Evolutionary conservation across 2,329 filamentous ascomycete species (phyloP).

Genomic region (Penicillium sp.): DNA sequence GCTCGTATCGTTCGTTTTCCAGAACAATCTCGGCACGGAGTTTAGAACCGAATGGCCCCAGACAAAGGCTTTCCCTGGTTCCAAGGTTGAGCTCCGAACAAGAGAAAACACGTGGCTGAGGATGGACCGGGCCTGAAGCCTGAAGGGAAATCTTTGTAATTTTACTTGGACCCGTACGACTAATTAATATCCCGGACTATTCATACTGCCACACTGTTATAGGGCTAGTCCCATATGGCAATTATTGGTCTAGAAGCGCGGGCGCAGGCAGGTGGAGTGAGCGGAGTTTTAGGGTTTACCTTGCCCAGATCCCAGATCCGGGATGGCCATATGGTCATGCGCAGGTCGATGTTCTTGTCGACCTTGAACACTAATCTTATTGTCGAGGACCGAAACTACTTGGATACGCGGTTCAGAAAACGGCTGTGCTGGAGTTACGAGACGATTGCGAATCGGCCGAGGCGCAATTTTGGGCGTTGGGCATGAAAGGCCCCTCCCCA

Average conservation of each 20-base stretch:
- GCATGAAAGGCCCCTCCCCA: conserved; percentile 18
- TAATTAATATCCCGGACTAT: not conserved
- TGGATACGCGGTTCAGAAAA: not conserved
- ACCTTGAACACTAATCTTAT: not conserved
- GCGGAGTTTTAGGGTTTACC: not conserved
- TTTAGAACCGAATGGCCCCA: not conserved
- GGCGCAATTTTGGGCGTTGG: conserved; percentile 20
- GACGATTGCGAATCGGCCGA: conserved; percentile 14
- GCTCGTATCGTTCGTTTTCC: not conserved
- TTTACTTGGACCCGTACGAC: not conserved
- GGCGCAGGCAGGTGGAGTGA: not conserved
- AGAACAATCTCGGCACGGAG: not conserved
- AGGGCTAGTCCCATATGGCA: not conserved
- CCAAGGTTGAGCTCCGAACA: not conserved
- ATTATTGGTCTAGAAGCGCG: not conserved
- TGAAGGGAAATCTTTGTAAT: not conserved
- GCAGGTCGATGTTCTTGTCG: not conserved
- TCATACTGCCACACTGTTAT: not conserved
- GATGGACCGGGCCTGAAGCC: conserved; percentile 6
- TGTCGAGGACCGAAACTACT: not conserved
- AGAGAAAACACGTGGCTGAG: conserved; percentile 15
- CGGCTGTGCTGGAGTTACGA: not conserved
- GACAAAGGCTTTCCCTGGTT: not conserved
- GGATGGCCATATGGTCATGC: not conserved
- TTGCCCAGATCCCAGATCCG: not conserved